phyloP scores from a whole-genome alignment of 2,329 filamentous ascomycete genomes.

The Colletotrichum incanum region DNA sequence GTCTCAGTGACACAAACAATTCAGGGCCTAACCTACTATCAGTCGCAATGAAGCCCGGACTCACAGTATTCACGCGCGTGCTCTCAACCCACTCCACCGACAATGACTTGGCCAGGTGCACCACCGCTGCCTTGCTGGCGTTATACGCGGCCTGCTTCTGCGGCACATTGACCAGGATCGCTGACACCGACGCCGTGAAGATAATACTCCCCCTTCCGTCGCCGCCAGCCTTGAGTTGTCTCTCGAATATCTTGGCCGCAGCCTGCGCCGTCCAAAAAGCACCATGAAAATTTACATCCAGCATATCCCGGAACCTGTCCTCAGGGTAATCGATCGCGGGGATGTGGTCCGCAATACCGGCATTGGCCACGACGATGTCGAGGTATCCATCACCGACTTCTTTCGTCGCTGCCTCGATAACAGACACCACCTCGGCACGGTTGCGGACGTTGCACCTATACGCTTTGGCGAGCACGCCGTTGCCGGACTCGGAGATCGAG shows the following conservation, averaged over 20 bases:
- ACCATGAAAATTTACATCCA: slow-evolving; percentile 59
- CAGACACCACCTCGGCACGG: slow-evolving; percentile 48
- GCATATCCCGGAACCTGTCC: slow-evolving; percentile 55
- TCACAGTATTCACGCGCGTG: slow-evolving; percentile 54
- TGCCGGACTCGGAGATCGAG: slow-evolving; percentile 33
- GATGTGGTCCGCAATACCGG: slow-evolving; percentile 56
- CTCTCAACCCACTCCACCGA: slow-evolving; percentile 81
- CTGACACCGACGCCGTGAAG: slow-evolving; percentile 58
- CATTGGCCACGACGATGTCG: slow-evolving; percentile 60
- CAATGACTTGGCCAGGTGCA: slow-evolving; percentile 80
- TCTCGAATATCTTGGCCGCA: slow-evolving; percentile 56
- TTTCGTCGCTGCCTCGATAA: slow-evolving; percentile 49
- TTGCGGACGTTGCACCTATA: slow-evolving; percentile 57
- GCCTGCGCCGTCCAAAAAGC: slow-evolving; percentile 62
- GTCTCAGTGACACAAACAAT: slow-evolving; percentile 76
- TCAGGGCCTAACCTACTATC: slow-evolving; percentile 17
- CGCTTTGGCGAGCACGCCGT: slow-evolving; percentile 49
- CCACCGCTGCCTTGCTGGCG: slow-evolving; percentile 80
- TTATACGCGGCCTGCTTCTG: slow-evolving; percentile 74
- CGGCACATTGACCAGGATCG: slow-evolving; percentile 58
- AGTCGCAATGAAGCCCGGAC: slow-evolving; percentile 41
- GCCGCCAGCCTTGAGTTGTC: slow-evolving; percentile 49
- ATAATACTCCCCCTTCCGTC: slow-evolving; percentile 54
- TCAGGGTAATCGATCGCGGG: slow-evolving; percentile 58
- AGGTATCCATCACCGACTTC: slow-evolving; percentile 55